Base-by-base conservation (phyloP, 306 rosid genomes). In the Coriaria nepalensis region DNA sequence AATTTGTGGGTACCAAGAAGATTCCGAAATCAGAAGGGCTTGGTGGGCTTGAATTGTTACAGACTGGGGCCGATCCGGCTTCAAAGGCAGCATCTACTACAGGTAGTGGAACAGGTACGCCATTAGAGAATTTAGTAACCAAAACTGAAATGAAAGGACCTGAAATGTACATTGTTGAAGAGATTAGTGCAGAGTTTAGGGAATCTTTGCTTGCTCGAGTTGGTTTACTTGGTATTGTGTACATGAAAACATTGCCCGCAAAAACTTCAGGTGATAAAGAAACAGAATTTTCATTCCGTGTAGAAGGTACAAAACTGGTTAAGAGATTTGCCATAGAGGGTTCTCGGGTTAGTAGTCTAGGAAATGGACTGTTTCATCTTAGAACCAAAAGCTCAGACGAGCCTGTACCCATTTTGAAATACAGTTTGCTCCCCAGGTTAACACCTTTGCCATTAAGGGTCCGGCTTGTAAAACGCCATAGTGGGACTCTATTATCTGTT, bases 381-480 rank as follows among this genome's bases (percentile, higher is more conserved):
- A 76, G 95, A 71, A 81, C 94, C 0, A 70, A 73, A 1, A 70
- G 85, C 8, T 75, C 81, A 0, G 78, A 77, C 41, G 95, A 81
- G 59, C 94, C 98, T 33, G 53, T 90, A 66, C 95, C 95, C 1
- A 64, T 90, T 56, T 67, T 90, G 37, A 90, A 81, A 73, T 90
- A 74, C 61, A 85, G 95, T 55, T 48, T 90, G 68, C 59, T 77
- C 40, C 98, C 98, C 0, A 70, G 76, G 73, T 71, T 72, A 60
- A 79, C 94, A 5, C 95, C 98, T 11, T 59, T 90, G 79, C 98
- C 98, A 44, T 61, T 85, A 74, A 75, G 98, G 69, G 81, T 85
- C 68, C 83, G 94, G 2, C 93, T 90, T 54, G 46, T 78, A 43
- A 83, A 82, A 68, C 93, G 95, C 8, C 95, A 75, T 43, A 82